A percentile compares a stretch with the other conserved stretches of the same genome.
Evolutionary conservation across 345 rosid species (phyloP).

Genomic region (Arabidopsis thaliana): DNA sequence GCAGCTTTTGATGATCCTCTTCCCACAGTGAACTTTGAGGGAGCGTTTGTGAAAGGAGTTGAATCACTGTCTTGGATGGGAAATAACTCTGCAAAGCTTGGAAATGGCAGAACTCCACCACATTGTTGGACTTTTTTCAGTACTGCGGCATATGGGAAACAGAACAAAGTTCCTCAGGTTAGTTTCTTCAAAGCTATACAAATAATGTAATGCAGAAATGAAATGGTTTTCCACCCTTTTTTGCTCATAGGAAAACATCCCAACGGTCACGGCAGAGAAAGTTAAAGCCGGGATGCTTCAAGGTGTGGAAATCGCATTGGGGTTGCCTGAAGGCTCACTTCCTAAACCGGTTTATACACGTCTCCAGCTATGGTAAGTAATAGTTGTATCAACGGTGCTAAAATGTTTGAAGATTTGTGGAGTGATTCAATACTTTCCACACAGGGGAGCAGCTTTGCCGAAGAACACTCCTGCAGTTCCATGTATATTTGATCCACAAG

Average conservation of each 20-base stretch:
- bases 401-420: conserved; percentile 1
- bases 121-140: conserved; percentile 91
- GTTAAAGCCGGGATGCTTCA: conserved; percentile 75
- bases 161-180: conserved; percentile 92
- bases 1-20: conserved; percentile 94
- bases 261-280: conserved; percentile 72
- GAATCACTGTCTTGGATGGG: conserved; percentile 95
- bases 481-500: conserved; percentile 83
- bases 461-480: conserved; percentile 71
- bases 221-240: neutral
- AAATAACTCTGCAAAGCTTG: conserved; percentile 76
- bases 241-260: conserved; percentile 70
- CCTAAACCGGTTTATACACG: conserved; percentile 60
- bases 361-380: conserved; percentile 77
- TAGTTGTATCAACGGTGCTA: neutral
- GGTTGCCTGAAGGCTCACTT: conserved; percentile 71
- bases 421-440: conserved; percentile 7
- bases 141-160: conserved; percentile 77
- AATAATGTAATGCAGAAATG: neutral
- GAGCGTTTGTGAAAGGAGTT: conserved; percentile 87
- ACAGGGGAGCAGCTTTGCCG: conserved; percentile 97
- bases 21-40: conserved; percentile 70
- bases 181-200: conserved; percentile 30
- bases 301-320: conserved; percentile 75
- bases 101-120: conserved; percentile 48